These are phyloP conservation scores for Melastoma malabathricum DNA, from an alignment of 345 rosid species.

Conservation along the genomic window DNA sequence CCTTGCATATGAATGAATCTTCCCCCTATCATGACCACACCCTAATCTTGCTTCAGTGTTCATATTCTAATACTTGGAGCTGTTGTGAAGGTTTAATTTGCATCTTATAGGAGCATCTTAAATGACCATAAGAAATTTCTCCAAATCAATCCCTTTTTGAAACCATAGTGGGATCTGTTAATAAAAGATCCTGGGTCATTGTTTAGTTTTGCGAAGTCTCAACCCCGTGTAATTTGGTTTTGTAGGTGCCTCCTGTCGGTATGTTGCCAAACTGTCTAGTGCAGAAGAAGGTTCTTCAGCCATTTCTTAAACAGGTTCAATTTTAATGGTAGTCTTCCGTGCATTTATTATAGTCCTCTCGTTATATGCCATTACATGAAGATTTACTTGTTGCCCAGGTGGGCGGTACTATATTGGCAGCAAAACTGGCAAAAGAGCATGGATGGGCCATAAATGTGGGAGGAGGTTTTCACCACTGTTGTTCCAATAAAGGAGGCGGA, in stretches of 20 bases:
- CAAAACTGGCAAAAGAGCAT: slow-evolving; percentile 70
- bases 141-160: too few species aligned
- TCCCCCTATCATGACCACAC: too few species aligned
- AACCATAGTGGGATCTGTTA: too few species aligned
- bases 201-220: background rate
- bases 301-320: slow-evolving; percentile 70
- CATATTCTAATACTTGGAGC: too few species aligned
- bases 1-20: too few species aligned
- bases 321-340: background rate
- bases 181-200: too few species aligned
- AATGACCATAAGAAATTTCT: too few species aligned
- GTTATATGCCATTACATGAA: background rate
- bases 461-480: slow-evolving; percentile 98
- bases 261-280: slow-evolving; percentile 64
- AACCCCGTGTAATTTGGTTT: slow-evolving; percentile 1
- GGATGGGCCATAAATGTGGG: slow-evolving; percentile 97
- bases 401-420: slow-evolving; percentile 89
- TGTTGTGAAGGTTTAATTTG: too few species aligned
- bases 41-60: too few species aligned
- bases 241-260: slow-evolving; percentile 82
- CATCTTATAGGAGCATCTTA: too few species aligned
- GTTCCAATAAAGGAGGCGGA: slow-evolving; percentile 67
- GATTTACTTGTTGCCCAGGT: slow-evolving; percentile 24
- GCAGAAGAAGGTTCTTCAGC: slow-evolving; percentile 66
- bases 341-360: slow-evolving; percentile 1